These are phyloP conservation scores for Boletus coccyginus DNA, from an alignment of 768 basidiomycete species.

Conservation along the genomic window DNA sequence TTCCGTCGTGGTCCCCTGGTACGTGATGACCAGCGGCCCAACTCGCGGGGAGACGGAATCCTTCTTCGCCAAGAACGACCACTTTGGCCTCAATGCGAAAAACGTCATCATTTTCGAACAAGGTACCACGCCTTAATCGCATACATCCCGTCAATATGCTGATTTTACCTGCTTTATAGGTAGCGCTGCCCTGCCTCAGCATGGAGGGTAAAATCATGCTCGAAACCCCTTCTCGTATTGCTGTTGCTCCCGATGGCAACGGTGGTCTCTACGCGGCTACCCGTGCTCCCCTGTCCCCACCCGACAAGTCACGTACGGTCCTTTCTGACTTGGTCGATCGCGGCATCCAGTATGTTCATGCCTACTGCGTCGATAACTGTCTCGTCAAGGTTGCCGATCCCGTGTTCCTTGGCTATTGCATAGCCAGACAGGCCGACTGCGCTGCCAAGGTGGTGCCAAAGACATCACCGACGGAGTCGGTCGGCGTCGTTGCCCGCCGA, in stretches of 20 bases:
- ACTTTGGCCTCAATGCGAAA: constrained; percentile 76
- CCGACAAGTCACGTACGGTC: constrained; percentile 64
- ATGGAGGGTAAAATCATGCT: constrained; percentile 93
- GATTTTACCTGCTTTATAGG: constrained; percentile 47
- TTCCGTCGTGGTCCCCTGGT: constrained; percentile 87
- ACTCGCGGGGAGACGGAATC: constrained; percentile 83
- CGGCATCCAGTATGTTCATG: constrained; percentile 85
- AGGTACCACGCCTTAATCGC: constrained; percentile 49
- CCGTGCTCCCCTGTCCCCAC: constrained; percentile 64
- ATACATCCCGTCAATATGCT: neutral
- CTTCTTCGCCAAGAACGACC: constrained; percentile 74
- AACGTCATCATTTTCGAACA: constrained; percentile 96
- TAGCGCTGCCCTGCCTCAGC: constrained; percentile 90
- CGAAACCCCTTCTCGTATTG: constrained; percentile 70
- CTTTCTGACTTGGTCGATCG: constrained; percentile 78
- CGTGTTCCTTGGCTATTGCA: constrained; percentile 93
- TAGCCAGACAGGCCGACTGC: constrained; percentile 83
- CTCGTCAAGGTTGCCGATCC: constrained; percentile 97
- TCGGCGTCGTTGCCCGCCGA: constrained; percentile 88
- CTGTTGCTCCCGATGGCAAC: constrained; percentile 98
- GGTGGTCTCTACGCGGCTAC: constrained; percentile 96
- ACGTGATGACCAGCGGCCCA: constrained; percentile 98
- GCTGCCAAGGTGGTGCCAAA: constrained; percentile 98
- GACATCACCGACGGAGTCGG: constrained; percentile 78
- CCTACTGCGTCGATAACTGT: constrained; percentile 98